Evolutionary conservation across 2,329 filamentous ascomycete species (phyloP).

Genomic region (Penicillium sp.): DNA sequence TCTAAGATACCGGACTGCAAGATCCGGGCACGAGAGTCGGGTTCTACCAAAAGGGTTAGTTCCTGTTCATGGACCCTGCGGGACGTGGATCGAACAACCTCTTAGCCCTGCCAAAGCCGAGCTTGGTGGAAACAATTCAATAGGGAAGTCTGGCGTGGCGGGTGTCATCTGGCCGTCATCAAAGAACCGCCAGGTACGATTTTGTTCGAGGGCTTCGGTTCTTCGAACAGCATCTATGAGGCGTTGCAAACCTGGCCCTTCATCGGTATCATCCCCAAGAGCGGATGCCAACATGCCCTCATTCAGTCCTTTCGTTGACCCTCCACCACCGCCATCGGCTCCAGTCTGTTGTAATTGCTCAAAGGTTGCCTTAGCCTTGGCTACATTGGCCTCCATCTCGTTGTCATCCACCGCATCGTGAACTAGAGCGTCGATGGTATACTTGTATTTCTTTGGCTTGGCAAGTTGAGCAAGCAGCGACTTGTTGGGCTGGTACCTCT

Average conservation of each 20-base stretch:
- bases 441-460: slow-evolving; percentile 54
- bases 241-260: slow-evolving; percentile 47
- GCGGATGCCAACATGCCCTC: slow-evolving; percentile 47
- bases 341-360: slow-evolving; percentile 8
- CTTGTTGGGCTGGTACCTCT: not conserved
- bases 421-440: slow-evolving; percentile 64
- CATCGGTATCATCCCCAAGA: slow-evolving; percentile 43
- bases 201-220: slow-evolving; percentile 59
- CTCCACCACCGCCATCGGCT: not conserved
- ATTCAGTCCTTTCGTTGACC: slow-evolving; percentile 27
- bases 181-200: slow-evolving; percentile 63
- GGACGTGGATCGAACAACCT: slow-evolving; percentile 27
- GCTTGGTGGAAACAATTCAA: slow-evolving; percentile 29
- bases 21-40: slow-evolving; percentile 56
- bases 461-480: slow-evolving; percentile 2
- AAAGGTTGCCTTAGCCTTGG: slow-evolving; percentile 39
- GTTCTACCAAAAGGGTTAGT: slow-evolving; percentile 37
- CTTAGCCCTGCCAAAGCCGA: slow-evolving; percentile 35
- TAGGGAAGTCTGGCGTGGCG: slow-evolving; percentile 37
- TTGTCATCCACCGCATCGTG: slow-evolving; percentile 61
- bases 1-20: slow-evolving; percentile 65
- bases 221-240: slow-evolving; percentile 60
- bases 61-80: not conserved
- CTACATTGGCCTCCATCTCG: slow-evolving; percentile 57
- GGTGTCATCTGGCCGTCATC: slow-evolving; percentile 29